A percentile compares a stretch with the other conserved stretches of the same genome.
These are phyloP conservation scores for Cryoendolithus antarcticus DNA, from an alignment of 2,329 filamentous ascomycete genomes.

Conservation along the genomic window DNA sequence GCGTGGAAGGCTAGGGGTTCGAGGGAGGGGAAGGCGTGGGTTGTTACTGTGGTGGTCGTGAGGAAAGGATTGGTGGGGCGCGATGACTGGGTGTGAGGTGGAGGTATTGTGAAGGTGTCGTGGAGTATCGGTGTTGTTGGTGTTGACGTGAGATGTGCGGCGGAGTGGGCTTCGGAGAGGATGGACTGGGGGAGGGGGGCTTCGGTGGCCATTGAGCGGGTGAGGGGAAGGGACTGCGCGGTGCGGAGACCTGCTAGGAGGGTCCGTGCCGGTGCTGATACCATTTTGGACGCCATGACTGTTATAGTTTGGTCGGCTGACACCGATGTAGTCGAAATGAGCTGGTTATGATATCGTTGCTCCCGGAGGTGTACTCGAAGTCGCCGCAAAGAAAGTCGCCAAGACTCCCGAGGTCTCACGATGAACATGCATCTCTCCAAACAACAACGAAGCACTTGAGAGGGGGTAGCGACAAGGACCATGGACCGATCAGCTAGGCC, in stretches of 20 bases:
- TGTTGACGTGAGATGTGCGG: slow-evolving; percentile 24
- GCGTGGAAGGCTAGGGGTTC: slow-evolving; percentile 67
- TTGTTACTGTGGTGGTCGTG: slow-evolving; percentile 62
- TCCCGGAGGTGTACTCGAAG: slow-evolving; percentile 1
- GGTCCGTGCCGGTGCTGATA: slow-evolving; percentile 25
- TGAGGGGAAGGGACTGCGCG: slow-evolving; percentile 22
- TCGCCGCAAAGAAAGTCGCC: not conserved
- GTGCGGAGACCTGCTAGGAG: slow-evolving; percentile 17
- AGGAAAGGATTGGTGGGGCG: slow-evolving; percentile 31
- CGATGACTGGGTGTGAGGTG: slow-evolving; percentile 14
- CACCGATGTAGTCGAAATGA: too few species aligned
- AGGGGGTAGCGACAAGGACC: slow-evolving; percentile 9
- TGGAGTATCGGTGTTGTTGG: slow-evolving; percentile 11
- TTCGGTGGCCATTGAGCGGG: slow-evolving; percentile 47
- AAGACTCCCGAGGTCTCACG: too few species aligned
- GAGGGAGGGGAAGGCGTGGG: slow-evolving; percentile 81
- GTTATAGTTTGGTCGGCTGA: not conserved
- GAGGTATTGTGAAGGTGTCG: slow-evolving; percentile 10
- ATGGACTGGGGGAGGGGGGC: slow-evolving; percentile 26
- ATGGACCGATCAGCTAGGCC: slow-evolving; percentile 26
- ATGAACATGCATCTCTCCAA: not conserved
- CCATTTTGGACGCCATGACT: slow-evolving; percentile 29
- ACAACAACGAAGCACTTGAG: not conserved
- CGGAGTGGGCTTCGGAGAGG: slow-evolving; percentile 23
- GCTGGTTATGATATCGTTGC: too few species aligned